Conservation (phyloP, 2,329 filamentous ascomycete species). For the Sporothrix schenckii region DNA sequence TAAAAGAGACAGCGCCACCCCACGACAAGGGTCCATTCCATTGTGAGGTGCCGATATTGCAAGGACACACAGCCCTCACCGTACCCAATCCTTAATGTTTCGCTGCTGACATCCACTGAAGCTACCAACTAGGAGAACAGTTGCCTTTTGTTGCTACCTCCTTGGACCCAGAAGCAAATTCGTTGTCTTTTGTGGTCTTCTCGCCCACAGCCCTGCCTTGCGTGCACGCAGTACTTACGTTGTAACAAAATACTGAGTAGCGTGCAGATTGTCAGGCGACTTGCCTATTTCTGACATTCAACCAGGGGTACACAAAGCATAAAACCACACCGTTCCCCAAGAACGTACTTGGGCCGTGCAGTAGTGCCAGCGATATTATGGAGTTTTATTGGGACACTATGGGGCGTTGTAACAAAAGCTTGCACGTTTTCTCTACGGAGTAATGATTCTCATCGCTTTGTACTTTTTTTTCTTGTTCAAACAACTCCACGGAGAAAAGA, state of each 20-base stretch:
- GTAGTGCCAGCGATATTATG: conserved; percentile 23
- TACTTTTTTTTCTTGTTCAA: background rate
- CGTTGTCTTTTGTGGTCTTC: background rate
- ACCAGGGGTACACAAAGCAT: background rate
- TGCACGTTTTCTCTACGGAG: conserved; percentile 5
- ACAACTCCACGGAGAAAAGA: background rate
- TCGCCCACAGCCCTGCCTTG: background rate
- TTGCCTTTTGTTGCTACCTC: background rate
- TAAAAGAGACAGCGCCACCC: background rate
- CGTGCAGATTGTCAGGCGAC: conserved; percentile 22
- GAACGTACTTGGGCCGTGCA: conserved; percentile 15
- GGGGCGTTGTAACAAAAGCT: conserved; percentile 8
- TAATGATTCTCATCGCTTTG: too few relatives aligned
- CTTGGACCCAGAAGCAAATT: background rate
- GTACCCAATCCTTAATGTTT: conserved; percentile 5
- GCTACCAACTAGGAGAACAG: background rate
- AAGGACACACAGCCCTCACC: background rate
- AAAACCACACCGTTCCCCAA: conserved; percentile 15
- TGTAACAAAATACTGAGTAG: conserved; percentile 5
- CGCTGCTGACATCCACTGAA: background rate
- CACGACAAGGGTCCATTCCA: too few relatives aligned
- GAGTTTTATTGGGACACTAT: conserved; percentile 2
- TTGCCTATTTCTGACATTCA: conserved; percentile 18
- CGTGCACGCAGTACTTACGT: background rate
- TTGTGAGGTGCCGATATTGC: conserved; percentile 7